Base-by-base conservation (phyloP, 2,329 filamentous ascomycete species). In the Aspergillus aculeatus region DNA sequence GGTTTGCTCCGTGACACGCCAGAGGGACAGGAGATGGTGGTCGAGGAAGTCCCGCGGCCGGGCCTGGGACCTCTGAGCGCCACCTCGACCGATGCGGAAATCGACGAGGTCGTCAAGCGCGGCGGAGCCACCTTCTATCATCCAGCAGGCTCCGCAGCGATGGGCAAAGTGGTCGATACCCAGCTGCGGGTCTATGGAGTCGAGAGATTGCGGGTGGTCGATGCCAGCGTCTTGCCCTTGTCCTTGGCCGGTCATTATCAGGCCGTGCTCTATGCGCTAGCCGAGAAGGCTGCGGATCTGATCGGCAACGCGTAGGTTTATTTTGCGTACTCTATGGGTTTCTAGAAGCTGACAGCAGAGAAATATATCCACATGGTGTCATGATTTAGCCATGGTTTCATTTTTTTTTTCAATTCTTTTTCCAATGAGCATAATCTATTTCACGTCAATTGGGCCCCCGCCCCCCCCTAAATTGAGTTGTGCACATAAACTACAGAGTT, bases 11-110 rank as follows among this genome's bases (percentile, higher is more conserved):
- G 58, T 1, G 55, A 44, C 9, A 62, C 57, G 1, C 51, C 51
- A 3, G 62, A 54, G 11, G 60, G 57, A 2, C 41, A 63, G 47
- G 63, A 63, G 1, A 48, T 64, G 4, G 56, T 71, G 49, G 65
- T 62, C 11, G 31, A 52, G 7, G 68, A 73, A 26, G 44, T 66
- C n/a, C 24, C 62, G 16, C 56, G 57, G 7, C 51, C 51, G 6
- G 57, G 48, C 4, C 55, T 50, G 26, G 6, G 31, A 7, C 29
- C 57, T 1, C 50, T 64, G 3, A 19, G 29, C 4, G 7, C 21
- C 2, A 51, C 59, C 1, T 53, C 62, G 1, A 47, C 57, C 5
- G 54, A 64, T 9, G 59, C 54, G n/a, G 50, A 59, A 6, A 54
- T 64, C 16, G 59, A 64, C 26, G 51, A 5, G 0, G 11, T 7